Evolutionary conservation across 129 eudicot species (phyloP).

Genomic region (Dittrichia graveolens): DNA sequence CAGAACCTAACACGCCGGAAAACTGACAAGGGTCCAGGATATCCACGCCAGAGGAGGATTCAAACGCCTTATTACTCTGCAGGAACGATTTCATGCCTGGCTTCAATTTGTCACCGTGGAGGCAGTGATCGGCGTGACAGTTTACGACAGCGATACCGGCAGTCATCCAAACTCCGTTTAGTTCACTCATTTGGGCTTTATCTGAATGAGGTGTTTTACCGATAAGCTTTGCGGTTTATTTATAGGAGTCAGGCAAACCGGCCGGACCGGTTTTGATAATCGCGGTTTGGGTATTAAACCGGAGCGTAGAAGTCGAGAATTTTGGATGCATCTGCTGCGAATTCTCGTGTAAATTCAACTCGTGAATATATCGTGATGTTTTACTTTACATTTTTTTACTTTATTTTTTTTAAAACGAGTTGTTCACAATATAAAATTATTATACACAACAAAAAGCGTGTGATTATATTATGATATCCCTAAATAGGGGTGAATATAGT

Average conservation of each 20-base stretch:
- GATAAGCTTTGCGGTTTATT: neutral
- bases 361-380: neutral
- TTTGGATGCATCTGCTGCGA: neutral
- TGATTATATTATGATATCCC: too few species aligned
- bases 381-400: neutral
- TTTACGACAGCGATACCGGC: slow-evolving; percentile 20
- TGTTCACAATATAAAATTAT: too few species aligned
- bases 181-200: slow-evolving; percentile 1
- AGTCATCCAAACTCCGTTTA: slow-evolving; percentile 18
- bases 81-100: slow-evolving; percentile 16
- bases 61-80: slow-evolving; percentile 7
- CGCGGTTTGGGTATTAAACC: slow-evolving; percentile 5
- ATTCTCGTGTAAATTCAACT: neutral
- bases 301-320: slow-evolving; percentile 4
- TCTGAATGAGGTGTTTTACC: neutral
- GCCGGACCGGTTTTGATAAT: neutral
- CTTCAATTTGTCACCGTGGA: neutral
- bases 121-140: slow-evolving; percentile 21
- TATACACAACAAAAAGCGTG: too few species aligned
- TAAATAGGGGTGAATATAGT: too few species aligned
- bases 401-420: too few species aligned
- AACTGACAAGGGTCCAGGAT: neutral
- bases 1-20: neutral
- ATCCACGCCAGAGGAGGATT: slow-evolving; percentile 8
- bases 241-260: slow-evolving; percentile 1